Evolutionary conservation across 495 filamentous ascomycete genomes (phyloP).

Genomic region (Penicillium riverlandense): DNA sequence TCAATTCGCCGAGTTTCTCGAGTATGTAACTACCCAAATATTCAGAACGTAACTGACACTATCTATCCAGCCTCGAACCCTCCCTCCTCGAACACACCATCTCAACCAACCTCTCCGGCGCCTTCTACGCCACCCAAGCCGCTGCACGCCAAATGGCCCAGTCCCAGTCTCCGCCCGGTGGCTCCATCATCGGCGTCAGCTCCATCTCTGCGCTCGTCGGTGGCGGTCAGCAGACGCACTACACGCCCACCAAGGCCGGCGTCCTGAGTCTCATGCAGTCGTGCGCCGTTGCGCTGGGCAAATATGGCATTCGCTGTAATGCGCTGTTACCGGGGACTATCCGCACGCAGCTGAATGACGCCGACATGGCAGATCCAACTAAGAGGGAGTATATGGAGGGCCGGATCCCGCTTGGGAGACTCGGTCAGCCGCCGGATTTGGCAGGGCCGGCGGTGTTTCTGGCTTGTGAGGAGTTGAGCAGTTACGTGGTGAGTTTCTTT

Average conservation of each 20-base stretch:
- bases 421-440: conserved; percentile 61
- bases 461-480: conserved; percentile 66
- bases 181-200: conserved; percentile 75
- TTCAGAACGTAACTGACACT: not conserved
- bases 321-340: conserved; percentile 82
- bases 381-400: conserved; percentile 83
- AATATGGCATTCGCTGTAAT: conserved; percentile 74
- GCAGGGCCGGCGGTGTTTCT: conserved; percentile 82
- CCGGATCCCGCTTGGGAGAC: conserved; percentile 71
- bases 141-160: conserved; percentile 73
- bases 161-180: conserved; percentile 51
- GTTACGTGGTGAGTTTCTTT: conserved; percentile 52
- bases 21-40: conserved; percentile 27
- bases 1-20: conserved; percentile 74
- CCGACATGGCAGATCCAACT: conserved; percentile 56
- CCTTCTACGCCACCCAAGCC: conserved; percentile 79
- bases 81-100: conserved; percentile 60
- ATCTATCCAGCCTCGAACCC: conserved; percentile 37
- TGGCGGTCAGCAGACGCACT: conserved; percentile 73
- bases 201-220: conserved; percentile 84
- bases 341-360: conserved; percentile 78
- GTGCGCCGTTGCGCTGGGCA: conserved; percentile 68
- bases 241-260: conserved; percentile 88
- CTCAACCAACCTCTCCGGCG: conserved; percentile 74
- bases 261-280: conserved; percentile 80